These are phyloP conservation scores for Xylaria cubensis DNA, from an alignment of 495 filamentous ascomycete species.

Conservation along the genomic window DNA sequence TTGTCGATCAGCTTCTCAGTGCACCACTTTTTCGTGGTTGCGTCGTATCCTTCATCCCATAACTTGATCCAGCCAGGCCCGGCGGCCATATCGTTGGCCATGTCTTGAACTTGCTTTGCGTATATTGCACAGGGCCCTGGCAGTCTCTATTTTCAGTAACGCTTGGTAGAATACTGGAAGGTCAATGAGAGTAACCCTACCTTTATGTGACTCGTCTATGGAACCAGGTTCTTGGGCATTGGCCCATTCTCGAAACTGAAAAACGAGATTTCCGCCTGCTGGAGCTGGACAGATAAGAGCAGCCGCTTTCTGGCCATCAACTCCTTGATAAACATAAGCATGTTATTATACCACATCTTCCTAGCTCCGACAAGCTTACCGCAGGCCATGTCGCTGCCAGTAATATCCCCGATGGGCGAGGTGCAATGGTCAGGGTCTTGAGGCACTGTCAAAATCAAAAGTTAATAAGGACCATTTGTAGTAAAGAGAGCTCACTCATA, in stretches of 20 bases:
- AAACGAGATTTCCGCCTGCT: constrained; percentile 62
- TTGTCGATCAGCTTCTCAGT: constrained; percentile 69
- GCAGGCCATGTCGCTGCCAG: constrained; percentile 71
- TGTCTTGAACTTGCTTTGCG: constrained; percentile 65
- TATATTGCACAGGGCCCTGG: constrained; percentile 71
- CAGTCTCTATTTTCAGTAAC: not conserved
- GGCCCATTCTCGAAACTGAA: constrained; percentile 68
- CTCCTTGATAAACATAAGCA: constrained; percentile 47
- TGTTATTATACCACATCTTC: not conserved
- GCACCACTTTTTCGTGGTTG: constrained; percentile 62
- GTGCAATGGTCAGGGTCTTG: constrained; percentile 55
- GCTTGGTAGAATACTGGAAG: not conserved
- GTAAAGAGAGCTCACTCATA: not conserved
- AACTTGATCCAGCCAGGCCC: constrained; percentile 86
- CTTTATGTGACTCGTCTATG: constrained; percentile 70
- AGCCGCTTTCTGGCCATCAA: constrained; percentile 62
- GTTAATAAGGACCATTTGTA: not conserved
- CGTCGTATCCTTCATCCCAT: constrained; percentile 69
- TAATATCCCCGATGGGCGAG: constrained; percentile 58
- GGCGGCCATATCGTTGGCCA: constrained; percentile 48
- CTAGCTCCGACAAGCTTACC: constrained; percentile 51
- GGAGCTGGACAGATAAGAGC: constrained; percentile 63
- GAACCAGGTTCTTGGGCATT: constrained; percentile 60
- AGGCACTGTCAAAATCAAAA: constrained; percentile 44
- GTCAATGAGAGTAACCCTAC: not conserved